Evolutionary conservation across 1,284 basidiomycete species (phyloP).

Genomic region (Sporisorium scitamineum): DNA sequence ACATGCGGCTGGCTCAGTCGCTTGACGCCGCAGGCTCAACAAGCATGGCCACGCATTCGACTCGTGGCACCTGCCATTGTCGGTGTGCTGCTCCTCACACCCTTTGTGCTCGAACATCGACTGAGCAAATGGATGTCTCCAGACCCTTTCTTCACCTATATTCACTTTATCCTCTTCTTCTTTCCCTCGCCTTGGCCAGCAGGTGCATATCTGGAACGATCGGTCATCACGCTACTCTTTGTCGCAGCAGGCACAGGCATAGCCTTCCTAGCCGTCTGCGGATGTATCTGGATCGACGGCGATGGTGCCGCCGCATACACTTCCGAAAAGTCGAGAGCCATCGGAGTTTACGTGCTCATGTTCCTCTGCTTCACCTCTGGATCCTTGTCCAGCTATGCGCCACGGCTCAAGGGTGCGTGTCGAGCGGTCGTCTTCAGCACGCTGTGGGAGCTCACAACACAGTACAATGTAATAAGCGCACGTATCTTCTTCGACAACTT

Average conservation of each 20-base stretch:
- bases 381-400: conserved; percentile 41
- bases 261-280: conserved; percentile 39
- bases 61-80: conserved; percentile 29
- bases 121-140: conserved; percentile 36
- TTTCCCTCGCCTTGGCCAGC: conserved; percentile 53
- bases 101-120: conserved; percentile 39
- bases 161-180: conserved; percentile 57
- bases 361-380: conserved; percentile 49
- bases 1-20: not conserved
- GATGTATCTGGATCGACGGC: conserved; percentile 56
- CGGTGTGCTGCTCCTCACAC: conserved; percentile 40
- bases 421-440: conserved; percentile 52
- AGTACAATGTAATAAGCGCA: conserved; percentile 38
- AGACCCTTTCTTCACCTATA: conserved; percentile 45
- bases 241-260: conserved; percentile 46
- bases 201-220: conserved; percentile 54
- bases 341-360: conserved; percentile 54
- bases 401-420: conserved; percentile 52
- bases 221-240: conserved; percentile 46
- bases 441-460: conserved; percentile 54
- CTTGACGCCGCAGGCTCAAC: not conserved
- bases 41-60: conserved; percentile 15
- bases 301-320: conserved; percentile 32
- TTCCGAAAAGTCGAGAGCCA: conserved; percentile 36
- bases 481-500: conserved; percentile 55